Conservation (phyloP, 2,329 filamentous ascomycete species). For the Verticillium alfalfae region DNA sequence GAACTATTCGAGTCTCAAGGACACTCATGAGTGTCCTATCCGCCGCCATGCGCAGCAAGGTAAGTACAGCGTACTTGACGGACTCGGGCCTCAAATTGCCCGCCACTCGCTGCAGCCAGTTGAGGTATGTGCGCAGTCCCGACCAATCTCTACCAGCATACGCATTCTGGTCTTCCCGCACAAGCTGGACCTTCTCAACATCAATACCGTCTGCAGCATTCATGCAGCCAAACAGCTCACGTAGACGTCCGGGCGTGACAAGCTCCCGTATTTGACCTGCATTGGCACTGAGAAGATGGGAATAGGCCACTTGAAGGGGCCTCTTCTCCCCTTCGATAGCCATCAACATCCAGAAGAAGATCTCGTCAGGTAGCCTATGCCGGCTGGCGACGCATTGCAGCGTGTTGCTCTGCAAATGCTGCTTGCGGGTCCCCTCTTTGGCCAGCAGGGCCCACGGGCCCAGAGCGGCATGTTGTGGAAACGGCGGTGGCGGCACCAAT, state of each 20-base stretch:
- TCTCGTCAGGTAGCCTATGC: conserved; percentile 50
- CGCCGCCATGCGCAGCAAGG: conserved; percentile 49
- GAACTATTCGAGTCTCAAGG: conserved; percentile 25
- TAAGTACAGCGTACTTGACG: conserved; percentile 32
- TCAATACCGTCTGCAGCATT: conserved; percentile 48
- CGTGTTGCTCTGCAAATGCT: conserved; percentile 58
- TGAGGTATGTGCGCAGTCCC: conserved; percentile 34
- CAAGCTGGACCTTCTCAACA: conserved; percentile 15
- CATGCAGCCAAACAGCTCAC: conserved; percentile 51
- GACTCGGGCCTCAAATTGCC: conserved; percentile 24
- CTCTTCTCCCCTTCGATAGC: conserved; percentile 49
- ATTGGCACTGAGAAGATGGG: conserved; percentile 35
- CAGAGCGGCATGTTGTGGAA: conserved; percentile 29
- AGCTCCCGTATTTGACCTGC: background rate
- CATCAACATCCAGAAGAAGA: conserved; percentile 62
- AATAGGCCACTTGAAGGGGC: conserved; percentile 55
- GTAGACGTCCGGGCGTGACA: conserved; percentile 32
- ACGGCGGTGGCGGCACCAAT: conserved; percentile 15
- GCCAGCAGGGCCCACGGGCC: conserved; percentile 43
- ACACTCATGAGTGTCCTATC: conserved; percentile 39
- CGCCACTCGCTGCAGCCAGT: conserved; percentile 32
- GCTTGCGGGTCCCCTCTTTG: conserved; percentile 45
- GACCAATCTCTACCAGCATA: conserved; percentile 39
- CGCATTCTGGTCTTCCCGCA: conserved; percentile 17
- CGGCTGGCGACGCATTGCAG: conserved; percentile 42